Base-by-base conservation (phyloP, 352 stramenopile genomes). In the Globisporangium lucens region DNA sequence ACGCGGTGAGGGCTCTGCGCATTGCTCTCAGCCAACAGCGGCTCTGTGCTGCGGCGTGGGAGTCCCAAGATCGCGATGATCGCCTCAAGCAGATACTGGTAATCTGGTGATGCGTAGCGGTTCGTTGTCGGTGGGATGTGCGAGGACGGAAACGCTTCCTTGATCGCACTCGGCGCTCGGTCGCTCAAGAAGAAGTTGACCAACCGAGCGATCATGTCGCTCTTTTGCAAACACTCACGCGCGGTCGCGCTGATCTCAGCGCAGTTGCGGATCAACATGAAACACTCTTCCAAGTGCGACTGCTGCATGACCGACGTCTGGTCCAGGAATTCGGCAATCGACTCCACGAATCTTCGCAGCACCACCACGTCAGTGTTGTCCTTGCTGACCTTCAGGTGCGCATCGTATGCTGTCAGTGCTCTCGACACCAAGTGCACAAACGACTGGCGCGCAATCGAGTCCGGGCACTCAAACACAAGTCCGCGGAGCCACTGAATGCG, bases 51-150 rank as follows among this genome's bases (percentile, higher is more conserved):
- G 6, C 83, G 81, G 15, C 82, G 76, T 38, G 80, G 85, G 56
- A 96, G 69, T 8, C 90, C 90, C 10, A 97, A 66, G 49, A 97
- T 89, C 27, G 86, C 80, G 20, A 91, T 90, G 69, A 97, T 88
- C 43, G 89, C 87, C 74, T 97, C 91, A 4, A 97, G 71, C 36
- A 97, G 66, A 67, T 94, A 92, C 68, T 97, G 88, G 61, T 94
- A 97, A 61, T 97, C 91, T 1, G 87, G 82, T 15, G 87, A 93
- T 17, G 87, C 76, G 52, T 91, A 92, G 12, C 83, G 77, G 38
- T 70, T 73, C 10, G 75, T 72, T 4, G 63, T 64, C 1, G 75
- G 71, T 57, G 79, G 75, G 24, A 85, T 66, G 53, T 82, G 78
- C 13, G 79, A 89, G 15, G 75, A 83, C 15, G 77, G 76, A 70